Conservation (phyloP, 2,329 filamentous ascomycete genomes). For the Ampelomyces quisqualis region DNA sequence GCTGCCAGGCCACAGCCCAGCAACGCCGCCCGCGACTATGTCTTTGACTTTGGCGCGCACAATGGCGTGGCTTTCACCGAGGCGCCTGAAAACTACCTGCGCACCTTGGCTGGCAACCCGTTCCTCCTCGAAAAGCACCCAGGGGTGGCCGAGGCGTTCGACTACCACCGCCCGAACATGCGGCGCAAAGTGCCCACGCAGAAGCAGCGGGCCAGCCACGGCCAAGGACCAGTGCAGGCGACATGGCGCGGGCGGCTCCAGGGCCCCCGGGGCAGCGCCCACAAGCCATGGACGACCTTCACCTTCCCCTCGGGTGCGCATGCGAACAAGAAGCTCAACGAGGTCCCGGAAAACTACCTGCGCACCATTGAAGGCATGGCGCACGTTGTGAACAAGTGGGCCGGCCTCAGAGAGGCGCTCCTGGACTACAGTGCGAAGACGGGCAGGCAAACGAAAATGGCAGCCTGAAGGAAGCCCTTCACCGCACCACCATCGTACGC, state of each 20-base stretch:
- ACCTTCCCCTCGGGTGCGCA: slow-evolving; percentile 14
- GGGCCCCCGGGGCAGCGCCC: neutral
- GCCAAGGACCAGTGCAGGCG: neutral
- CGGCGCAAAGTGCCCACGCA: slow-evolving; percentile 8
- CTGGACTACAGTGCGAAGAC: slow-evolving; percentile 23
- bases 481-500: too few species aligned
- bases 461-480: too few species aligned
- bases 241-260: neutral
- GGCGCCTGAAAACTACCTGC: slow-evolving; percentile 23
- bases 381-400: slow-evolving; percentile 18
- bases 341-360: slow-evolving; percentile 24
- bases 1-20: slow-evolving; percentile 10
- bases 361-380: slow-evolving; percentile 23
- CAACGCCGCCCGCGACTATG: slow-evolving; percentile 20
- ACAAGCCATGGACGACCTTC: slow-evolving; percentile 8
- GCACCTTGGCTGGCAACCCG: slow-evolving; percentile 25
- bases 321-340: slow-evolving; percentile 13
- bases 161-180: slow-evolving; percentile 24
- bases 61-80: slow-evolving; percentile 20
- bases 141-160: slow-evolving; percentile 25
- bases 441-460: slow-evolving; percentile 9
- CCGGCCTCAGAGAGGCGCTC: slow-evolving; percentile 20
- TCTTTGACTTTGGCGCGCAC: slow-evolving; percentile 22
- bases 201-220: slow-evolving; percentile 4
- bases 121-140: slow-evolving; percentile 20